A percentile compares a stretch with the other conserved stretches of the same genome.
These are phyloP conservation scores for Prunus mume DNA, from an alignment of 306 rosid genomes.

Conservation along the genomic window DNA sequence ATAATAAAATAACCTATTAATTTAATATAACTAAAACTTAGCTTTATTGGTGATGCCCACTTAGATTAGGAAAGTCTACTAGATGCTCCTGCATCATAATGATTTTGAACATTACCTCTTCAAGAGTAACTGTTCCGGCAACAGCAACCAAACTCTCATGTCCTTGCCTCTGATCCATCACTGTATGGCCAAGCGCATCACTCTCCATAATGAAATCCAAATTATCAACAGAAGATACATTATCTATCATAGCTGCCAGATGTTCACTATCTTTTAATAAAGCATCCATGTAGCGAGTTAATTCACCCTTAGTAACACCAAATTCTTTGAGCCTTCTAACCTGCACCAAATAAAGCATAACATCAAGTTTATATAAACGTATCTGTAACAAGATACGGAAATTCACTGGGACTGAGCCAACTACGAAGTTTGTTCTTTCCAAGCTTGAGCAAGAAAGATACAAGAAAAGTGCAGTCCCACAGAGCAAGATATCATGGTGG, in stretches of 20 bases:
- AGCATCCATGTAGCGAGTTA: constrained; percentile 94
- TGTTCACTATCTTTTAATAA: constrained; percentile 96
- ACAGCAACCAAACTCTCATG: constrained; percentile 91
- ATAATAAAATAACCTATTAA: too few species aligned
- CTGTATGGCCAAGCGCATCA: constrained; percentile 90
- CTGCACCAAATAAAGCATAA: constrained; percentile 38
- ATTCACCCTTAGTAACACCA: constrained; percentile 98
- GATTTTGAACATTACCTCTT: constrained; percentile 56
- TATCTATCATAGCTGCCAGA: constrained; percentile 97
- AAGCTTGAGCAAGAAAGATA: not conserved
- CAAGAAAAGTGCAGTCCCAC: not conserved
- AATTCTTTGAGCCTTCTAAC: constrained; percentile 95
- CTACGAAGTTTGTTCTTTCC: not conserved
- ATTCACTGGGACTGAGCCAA: not conserved
- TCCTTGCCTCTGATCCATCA: constrained; percentile 99
- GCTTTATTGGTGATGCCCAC: too few species aligned
- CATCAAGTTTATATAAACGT: constrained; percentile 17
- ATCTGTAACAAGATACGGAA: constrained; percentile 8
- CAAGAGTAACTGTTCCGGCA: constrained; percentile 90
- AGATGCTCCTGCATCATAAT: not conserved
- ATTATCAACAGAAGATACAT: constrained; percentile 97
- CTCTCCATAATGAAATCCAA: constrained; percentile 99
- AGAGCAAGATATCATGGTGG: not conserved
- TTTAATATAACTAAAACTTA: too few species aligned
- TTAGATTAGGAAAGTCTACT: too few species aligned